Percentiles rank a stretch among this genome's conserved stretches.
phyloP scores from a whole-genome alignment of 352 stramenopile species.

The Phytophthora fragariaefolia region DNA sequence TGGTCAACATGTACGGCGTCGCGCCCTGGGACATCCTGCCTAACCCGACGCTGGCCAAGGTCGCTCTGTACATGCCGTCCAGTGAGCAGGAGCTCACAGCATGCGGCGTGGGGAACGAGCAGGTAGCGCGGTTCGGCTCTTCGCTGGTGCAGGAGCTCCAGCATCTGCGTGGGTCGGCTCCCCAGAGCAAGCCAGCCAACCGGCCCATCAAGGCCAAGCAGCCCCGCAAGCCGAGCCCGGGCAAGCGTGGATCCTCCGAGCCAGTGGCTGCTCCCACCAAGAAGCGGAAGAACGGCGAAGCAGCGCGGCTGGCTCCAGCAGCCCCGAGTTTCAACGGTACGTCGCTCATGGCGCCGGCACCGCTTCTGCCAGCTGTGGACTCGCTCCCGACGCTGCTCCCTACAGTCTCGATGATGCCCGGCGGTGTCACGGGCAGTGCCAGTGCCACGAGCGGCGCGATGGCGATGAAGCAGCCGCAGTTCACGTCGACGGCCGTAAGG shows the following conservation, averaged over 20 bases:
- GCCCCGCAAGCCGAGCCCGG: conserved; percentile 23
- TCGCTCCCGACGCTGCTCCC: conserved; percentile 64
- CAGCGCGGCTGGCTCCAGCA: conserved; percentile 31
- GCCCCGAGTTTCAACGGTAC: conserved; percentile 22
- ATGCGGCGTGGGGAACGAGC: conserved; percentile 56
- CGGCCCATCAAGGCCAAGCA: conserved; percentile 26
- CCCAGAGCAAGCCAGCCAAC: conserved; percentile 13
- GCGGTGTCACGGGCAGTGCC: conserved; percentile 4
- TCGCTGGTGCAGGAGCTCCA: conserved; percentile 69
- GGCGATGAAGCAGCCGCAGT: conserved; percentile 33
- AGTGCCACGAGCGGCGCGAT: conserved; percentile 22
- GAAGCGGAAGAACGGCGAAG: conserved; percentile 41
- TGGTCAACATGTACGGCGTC: conserved; percentile 75
- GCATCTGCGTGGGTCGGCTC: conserved; percentile 16
- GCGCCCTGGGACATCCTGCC: conserved; percentile 77
- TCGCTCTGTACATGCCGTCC: conserved; percentile 64
- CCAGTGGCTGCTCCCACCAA: conserved; percentile 24
- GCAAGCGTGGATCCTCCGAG: conserved; percentile 35
- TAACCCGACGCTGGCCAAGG: conserved; percentile 75
- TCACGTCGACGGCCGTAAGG: conserved; percentile 14
- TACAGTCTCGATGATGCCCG: conserved; percentile 43
- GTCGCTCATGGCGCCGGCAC: conserved; percentile 45
- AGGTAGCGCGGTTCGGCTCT: conserved; percentile 63
- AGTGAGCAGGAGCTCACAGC: conserved; percentile 61
- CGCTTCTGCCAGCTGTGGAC: conserved; percentile 46